A percentile compares a stretch with the other conserved stretches of the same genome.
These are phyloP conservation scores for Beauveria sp. DNA, from an alignment of 2,329 filamentous ascomycete genomes.

Conservation along the genomic window DNA sequence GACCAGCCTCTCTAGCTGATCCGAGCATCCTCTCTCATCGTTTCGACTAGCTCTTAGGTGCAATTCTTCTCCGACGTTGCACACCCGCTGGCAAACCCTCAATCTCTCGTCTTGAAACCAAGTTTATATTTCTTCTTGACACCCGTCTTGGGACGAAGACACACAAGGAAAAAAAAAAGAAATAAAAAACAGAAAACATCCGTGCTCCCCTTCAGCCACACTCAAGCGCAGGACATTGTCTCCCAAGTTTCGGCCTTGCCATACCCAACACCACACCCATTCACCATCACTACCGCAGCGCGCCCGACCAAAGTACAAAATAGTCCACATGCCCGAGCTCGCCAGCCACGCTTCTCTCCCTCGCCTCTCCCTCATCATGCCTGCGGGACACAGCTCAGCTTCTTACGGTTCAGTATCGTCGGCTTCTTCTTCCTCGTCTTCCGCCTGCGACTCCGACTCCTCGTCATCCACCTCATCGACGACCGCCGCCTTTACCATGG, in stretches of 20 bases:
- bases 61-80: not conserved
- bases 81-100: not conserved
- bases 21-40: not conserved
- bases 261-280: not conserved
- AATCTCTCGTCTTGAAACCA: not conserved
- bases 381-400: conserved; percentile 20
- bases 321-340: conserved; percentile 9
- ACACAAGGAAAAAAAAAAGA: too few species aligned
- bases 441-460: conserved; percentile 38
- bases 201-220: not conserved
- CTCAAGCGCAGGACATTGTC: not conserved
- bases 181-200: not conserved
- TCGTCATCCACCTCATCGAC: conserved; percentile 24
- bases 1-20: not conserved
- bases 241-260: not conserved
- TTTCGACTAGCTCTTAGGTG: not conserved
- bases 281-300: not conserved
- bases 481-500: conserved; percentile 36
- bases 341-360: conserved; percentile 5
- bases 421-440: conserved; percentile 24
- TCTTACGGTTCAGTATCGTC: conserved; percentile 27
- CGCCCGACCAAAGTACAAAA: not conserved
- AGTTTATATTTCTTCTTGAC: not conserved
- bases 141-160: not conserved
- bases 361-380: conserved; percentile 15